phyloP scores from a whole-genome alignment of 208 protist genomes.

The Crithidia bombi region DNA sequence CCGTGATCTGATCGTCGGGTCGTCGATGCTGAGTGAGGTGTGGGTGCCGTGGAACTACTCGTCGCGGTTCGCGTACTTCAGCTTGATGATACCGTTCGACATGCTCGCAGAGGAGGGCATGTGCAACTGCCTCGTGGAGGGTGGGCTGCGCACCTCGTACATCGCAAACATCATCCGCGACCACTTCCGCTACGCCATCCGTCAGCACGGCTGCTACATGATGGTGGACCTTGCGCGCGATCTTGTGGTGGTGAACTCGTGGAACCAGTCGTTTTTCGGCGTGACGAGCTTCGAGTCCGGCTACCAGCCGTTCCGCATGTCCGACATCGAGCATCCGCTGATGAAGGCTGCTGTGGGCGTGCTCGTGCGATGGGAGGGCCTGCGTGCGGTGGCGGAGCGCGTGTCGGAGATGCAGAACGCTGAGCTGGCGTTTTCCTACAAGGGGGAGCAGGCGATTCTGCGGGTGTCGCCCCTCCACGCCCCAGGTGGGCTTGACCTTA shows the following conservation, averaged over 20 bases:
- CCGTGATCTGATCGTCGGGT: neutral
- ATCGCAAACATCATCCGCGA: slow-evolving; percentile 9
- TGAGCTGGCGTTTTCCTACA: neutral
- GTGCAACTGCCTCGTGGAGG: slow-evolving; percentile 21
- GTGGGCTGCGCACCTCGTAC: slow-evolving; percentile 16
- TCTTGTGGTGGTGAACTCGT: slow-evolving; percentile 48
- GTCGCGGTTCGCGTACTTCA: slow-evolving; percentile 9
- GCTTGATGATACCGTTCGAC: slow-evolving; percentile 13
- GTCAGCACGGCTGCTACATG: slow-evolving; percentile 43
- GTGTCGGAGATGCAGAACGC: neutral
- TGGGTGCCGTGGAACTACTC: slow-evolving; percentile 20
- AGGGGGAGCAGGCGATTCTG: slow-evolving; percentile 19
- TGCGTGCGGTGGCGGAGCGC: neutral
- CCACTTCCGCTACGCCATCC: slow-evolving; percentile 38
- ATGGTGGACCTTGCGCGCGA: slow-evolving; percentile 31
- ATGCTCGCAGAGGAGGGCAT: slow-evolving; percentile 1
- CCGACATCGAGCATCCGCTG: slow-evolving; percentile 19
- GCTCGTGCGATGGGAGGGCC: neutral
- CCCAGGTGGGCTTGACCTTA: neutral
- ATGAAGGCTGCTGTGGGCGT: slow-evolving; percentile 11
- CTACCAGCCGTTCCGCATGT: slow-evolving; percentile 1
- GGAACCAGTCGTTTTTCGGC: slow-evolving; percentile 32
- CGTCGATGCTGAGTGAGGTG: neutral
- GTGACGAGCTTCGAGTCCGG: no score
- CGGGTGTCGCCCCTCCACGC: slow-evolving; percentile 15